These are phyloP conservation scores for Erodium moschatum DNA, from an alignment of 441 rosid genomes.

Conservation along the genomic window DNA sequence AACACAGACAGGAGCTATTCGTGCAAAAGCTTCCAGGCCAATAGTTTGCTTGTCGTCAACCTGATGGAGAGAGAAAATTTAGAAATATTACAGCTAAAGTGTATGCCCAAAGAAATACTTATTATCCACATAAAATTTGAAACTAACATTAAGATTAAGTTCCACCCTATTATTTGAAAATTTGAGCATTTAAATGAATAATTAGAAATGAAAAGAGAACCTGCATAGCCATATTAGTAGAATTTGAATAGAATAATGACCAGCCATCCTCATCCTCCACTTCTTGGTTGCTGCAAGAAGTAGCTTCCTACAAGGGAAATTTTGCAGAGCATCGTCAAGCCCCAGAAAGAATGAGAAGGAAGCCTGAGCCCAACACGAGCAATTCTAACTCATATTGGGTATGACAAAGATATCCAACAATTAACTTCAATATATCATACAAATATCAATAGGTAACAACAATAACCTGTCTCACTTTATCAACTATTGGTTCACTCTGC, in stretches of 20 bases:
- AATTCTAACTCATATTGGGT: neutral
- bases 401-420: neutral
- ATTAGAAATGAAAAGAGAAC: slow-evolving; percentile 28
- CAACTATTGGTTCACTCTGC: slow-evolving; percentile 33
- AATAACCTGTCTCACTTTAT: slow-evolving; percentile 27
- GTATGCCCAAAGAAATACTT: neutral
- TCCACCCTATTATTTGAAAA: neutral
- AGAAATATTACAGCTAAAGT: neutral
- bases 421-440: slow-evolving; percentile 10
- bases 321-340: slow-evolving; percentile 17
- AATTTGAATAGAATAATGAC: slow-evolving; percentile 62
- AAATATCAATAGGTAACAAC: neutral
- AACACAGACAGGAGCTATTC: slow-evolving; percentile 78
- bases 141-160: neutral
- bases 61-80: slow-evolving; percentile 28
- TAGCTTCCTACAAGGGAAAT: slow-evolving; percentile 38
- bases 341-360: slow-evolving; percentile 8
- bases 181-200: slow-evolving; percentile 5
- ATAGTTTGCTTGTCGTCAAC: slow-evolving; percentile 72
- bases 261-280: slow-evolving; percentile 61
- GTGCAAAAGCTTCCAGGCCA: slow-evolving; percentile 71
- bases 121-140: slow-evolving; percentile 2
- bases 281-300: slow-evolving; percentile 34
- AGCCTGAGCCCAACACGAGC: neutral
- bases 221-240: slow-evolving; percentile 76